Evolutionary conservation across 2,329 filamentous ascomycete genomes (phyloP), one percentile per base, ranked within the genome.

Genomic region (Talaromyces piceae): DNA sequence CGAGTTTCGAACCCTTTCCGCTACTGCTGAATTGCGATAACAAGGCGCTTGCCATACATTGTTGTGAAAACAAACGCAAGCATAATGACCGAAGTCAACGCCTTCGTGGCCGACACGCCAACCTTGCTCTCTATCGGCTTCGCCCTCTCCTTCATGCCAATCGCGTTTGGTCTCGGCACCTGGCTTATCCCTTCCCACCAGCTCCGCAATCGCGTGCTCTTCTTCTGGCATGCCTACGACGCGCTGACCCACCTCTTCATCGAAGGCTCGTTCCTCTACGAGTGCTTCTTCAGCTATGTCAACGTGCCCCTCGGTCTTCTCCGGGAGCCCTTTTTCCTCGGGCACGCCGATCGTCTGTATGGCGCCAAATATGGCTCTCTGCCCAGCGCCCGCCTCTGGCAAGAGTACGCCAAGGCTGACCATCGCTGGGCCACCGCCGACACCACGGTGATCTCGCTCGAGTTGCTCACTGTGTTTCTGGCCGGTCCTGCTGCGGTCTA

Each of bases 191-290:
- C 84, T 3, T 64, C 71, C 16, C 63, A 74, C 1, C 74, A 82
- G 9, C 70, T 79, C 1, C 65, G 72, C 31, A 79, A 82, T 51
- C 88, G 90, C 55, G 73, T 87, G 65, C 83, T 96, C 57, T 95
- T 95, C 77, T 80, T 94, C 71, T 96, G 91, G 91, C 91, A 96
- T 73, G 79, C 88, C 31, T 94, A 95, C 72, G 91, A 96, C 68
- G 88, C 88, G 27, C 79, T 96, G 41, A 91, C 91, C 63, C 93
- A 98, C 74, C 82, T 94, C 70, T 76, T 89, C 67, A 86, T 97
- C 66, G 91, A 97, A 73, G 91, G 89, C 49, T 86, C 83, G 62
- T 97, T 89, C 70, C 82, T 96, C 22, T 96, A 90, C 77, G 88
- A 95, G 73, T 95, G 88, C 75, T 94, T 97, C 78, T 91, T 90